These are phyloP conservation scores for Dryas alaskensis DNA, from an alignment of 306 rosid genomes.

Conservation along the genomic window DNA sequence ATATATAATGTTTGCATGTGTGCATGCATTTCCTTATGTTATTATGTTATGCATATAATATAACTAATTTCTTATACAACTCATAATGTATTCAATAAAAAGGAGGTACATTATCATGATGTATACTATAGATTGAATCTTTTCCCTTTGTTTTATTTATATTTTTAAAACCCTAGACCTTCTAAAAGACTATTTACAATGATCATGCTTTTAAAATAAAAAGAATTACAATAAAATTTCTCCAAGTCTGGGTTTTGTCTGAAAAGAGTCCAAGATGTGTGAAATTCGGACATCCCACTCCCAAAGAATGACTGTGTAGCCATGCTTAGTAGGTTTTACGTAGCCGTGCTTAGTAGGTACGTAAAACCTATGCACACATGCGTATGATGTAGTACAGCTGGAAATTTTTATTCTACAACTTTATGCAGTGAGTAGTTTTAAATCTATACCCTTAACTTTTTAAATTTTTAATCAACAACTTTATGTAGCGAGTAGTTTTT, in stretches of 20 bases:
- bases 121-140: not conserved
- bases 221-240: not conserved
- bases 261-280: not conserved
- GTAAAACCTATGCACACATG: not conserved
- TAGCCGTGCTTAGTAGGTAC: not conserved
- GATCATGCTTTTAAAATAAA: not conserved
- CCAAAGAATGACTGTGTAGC: not conserved
- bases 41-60: not conserved
- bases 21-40: not conserved
- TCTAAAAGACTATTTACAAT: not conserved
- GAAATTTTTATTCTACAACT: not conserved
- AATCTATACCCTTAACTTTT: not conserved
- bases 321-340: not conserved
- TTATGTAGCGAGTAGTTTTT: not conserved
- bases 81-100: not conserved
- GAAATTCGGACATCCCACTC: not conserved
- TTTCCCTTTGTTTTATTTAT: too few species aligned
- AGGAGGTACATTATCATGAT: not conserved
- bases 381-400: not conserved
- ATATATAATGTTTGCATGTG: too few species aligned
- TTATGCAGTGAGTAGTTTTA: not conserved
- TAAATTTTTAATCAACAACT: not conserved
- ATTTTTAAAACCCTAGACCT: not conserved
- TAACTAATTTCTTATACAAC: not conserved
- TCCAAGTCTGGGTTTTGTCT: too few species aligned